A percentile compares a stretch with the other conserved stretches of the same genome.
Evolutionary conservation across 1,284 basidiomycete species (phyloP).

Genomic region (Ustilago loliicola): DNA sequence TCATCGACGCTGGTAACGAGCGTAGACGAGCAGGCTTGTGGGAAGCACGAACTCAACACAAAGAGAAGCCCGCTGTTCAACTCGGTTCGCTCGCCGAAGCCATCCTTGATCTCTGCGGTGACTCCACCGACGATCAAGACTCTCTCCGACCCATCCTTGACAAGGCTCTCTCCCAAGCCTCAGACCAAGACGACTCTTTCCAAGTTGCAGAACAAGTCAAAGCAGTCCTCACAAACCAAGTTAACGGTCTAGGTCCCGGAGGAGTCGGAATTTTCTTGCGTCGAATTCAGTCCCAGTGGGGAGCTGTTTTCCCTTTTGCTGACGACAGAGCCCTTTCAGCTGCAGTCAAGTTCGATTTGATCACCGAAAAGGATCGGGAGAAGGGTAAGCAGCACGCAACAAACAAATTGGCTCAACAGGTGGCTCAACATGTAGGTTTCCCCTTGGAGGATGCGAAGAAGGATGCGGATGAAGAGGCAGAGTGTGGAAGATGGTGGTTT

Average conservation of each 20-base stretch:
- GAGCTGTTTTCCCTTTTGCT: constrained; percentile 50
- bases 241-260: constrained; percentile 50
- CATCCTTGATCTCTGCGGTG: constrained; percentile 23
- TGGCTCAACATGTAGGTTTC: constrained; percentile 50
- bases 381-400: constrained; percentile 29
- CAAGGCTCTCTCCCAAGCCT: constrained; percentile 22
- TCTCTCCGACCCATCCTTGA: constrained; percentile 35
- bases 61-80: constrained; percentile 58
- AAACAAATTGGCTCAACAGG: constrained; percentile 28
- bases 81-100: constrained; percentile 51
- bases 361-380: constrained; percentile 22
- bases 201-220: constrained; percentile 36
- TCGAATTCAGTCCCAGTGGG: constrained; percentile 50
- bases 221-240: constrained; percentile 27
- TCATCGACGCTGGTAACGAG: constrained; percentile 47
- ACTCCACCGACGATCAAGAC: constrained; percentile 11
- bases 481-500: constrained; percentile 51
- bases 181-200: constrained; percentile 20
- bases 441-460: constrained; percentile 39
- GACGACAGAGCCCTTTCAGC: constrained; percentile 38
- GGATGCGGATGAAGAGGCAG: constrained; percentile 35
- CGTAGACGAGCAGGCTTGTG: constrained; percentile 49
- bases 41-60: constrained; percentile 58
- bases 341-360: constrained; percentile 41
- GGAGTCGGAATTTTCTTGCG: constrained; percentile 55